Evolutionary conservation across 306 rosid species (phyloP), one percentile per base, ranked within the genome.

Genomic region (Inga oerstediana): DNA sequence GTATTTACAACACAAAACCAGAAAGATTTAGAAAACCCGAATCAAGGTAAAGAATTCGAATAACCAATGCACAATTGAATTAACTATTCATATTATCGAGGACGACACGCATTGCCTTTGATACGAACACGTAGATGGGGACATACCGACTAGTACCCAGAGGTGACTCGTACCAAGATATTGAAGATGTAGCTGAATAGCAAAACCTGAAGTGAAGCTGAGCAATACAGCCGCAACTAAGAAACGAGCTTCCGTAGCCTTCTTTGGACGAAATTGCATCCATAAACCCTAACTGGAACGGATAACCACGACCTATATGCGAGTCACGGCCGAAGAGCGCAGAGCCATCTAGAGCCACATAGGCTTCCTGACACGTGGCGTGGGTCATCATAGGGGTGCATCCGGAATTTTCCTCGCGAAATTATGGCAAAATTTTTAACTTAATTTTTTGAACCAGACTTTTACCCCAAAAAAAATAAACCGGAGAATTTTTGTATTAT

Each of bases 261-360:
- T 3, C 41, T 76, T 58, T 35, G n/a, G 37, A 7, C 9, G 20
- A 77, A 64, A 52, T 16, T 24, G 58, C 49, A 43, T 44, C 61
- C n/a, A 77, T 27, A 77, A 77, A 64, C 81, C 81, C 81, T 77
- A 77, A 77, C 41, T 13, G 3, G 20, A 65, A 43, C 30, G 72
- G 80, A 44, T 44, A 24, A 77, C 44, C 44, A 61, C 15, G 0
- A 2, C 35, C 70, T 64, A 64, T 10, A 76, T 59, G 39, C 80
- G 56, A 43, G 56, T 76, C 71, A 37, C 52, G 41, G 51, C 49
- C 34, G 35, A 11, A 76, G 79, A 22, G 54, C 70, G 44, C 43
- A 76, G 37, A 37, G 30, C 59, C 19, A 35, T 64, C 81, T 45
- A 45, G 59, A 62, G 58, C 44, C 19, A 54, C 4, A 62, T 24